Evolutionary conservation across 768 basidiomycete genomes (phyloP), one percentile per base, ranked within the genome.

Genomic region (Gymnopilus junonius): DNA sequence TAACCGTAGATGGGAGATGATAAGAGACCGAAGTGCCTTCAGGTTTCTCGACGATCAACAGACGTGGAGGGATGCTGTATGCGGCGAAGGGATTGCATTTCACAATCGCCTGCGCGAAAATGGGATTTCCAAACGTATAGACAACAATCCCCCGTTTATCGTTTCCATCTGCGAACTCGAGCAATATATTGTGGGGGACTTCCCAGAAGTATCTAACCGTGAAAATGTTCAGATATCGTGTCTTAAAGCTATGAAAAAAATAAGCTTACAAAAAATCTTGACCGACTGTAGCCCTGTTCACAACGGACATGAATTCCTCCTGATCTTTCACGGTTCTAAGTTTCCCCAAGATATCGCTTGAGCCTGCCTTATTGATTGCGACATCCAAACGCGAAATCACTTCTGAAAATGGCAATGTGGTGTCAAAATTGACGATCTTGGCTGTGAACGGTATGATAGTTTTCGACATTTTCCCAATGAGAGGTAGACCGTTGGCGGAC

Each of bases 91-190:
- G 66, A 61, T 85, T 82, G 62, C 76, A 69, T 57, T 72, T 66
- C 55, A 86, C 55, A 65, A 87, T 79, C 2, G 68, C 70, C 59
- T 83, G 78, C 0, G 84, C 85, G 46, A 83, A 72, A 53, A 83
- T 70, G 2, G 85, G 85, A 70, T 85, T 85, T 17, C 85, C 85
- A 59, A 85, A 74, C 29, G 75, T 78, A 71, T 87, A 87, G 12
- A 81, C 68, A 42, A 76, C 66, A 1, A 78, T 72, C 31, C 65
- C 67, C 20, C 79, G 78, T 39, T 74, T 71, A 14, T 50, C 59
- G 21, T 56, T 43, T 32, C 65, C 69, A 20, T 67, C 71, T 32
- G 68, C 61, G 66, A 75, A 79, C 34, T 69, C 71, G 50, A 83
- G 51, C 74, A 82, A 79, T n/a, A 54, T 65, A 31, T 76, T 63